These are phyloP conservation scores for Anacardium occidentale DNA, from an alignment of 345 rosid genomes.

Conservation along the genomic window DNA sequence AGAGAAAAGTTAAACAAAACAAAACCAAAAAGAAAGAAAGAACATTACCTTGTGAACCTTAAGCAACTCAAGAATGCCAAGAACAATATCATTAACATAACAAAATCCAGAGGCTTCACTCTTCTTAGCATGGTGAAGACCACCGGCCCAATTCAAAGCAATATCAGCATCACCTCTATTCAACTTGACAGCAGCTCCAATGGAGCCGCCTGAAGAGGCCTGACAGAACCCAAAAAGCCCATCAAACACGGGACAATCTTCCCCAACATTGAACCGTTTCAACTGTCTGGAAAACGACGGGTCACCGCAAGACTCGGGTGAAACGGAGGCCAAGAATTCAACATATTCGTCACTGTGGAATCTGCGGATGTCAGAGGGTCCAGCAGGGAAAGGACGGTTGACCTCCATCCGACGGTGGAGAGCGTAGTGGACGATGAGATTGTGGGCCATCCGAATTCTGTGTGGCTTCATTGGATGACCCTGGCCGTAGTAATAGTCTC, in stretches of 20 bases:
- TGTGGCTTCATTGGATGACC: conserved; percentile 99
- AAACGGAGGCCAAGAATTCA: conserved; percentile 8
- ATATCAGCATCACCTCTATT: conserved; percentile 62
- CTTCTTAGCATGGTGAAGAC: conserved; percentile 73
- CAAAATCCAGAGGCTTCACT: conserved; percentile 57
- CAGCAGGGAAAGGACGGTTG: conserved; percentile 63
- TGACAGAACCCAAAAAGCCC: conserved; percentile 73
- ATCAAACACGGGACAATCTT: conserved; percentile 73
- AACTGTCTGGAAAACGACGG: conserved; percentile 20
- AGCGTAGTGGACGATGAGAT: conserved; percentile 73
- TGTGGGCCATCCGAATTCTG: conserved; percentile 98
- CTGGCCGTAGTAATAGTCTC: conserved; percentile 95
- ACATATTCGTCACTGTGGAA: conserved; percentile 91
- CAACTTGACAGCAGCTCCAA: conserved; percentile 66
- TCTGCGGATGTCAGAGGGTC: conserved; percentile 60
- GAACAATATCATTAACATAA: conserved; percentile 71
- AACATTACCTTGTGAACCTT: conserved; percentile 62
- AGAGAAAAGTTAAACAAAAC: background rate
- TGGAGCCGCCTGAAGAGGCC: conserved; percentile 73
- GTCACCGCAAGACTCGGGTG: no score
- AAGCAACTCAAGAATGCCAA: conserved; percentile 71
- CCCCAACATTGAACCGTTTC: conserved; percentile 42
- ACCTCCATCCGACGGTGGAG: conserved; percentile 96
- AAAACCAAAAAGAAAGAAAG: background rate
- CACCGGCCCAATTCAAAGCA: conserved; percentile 71